Base-by-base conservation (phyloP, 768 basidiomycete species). In the Sarcodon aspratus region DNA sequence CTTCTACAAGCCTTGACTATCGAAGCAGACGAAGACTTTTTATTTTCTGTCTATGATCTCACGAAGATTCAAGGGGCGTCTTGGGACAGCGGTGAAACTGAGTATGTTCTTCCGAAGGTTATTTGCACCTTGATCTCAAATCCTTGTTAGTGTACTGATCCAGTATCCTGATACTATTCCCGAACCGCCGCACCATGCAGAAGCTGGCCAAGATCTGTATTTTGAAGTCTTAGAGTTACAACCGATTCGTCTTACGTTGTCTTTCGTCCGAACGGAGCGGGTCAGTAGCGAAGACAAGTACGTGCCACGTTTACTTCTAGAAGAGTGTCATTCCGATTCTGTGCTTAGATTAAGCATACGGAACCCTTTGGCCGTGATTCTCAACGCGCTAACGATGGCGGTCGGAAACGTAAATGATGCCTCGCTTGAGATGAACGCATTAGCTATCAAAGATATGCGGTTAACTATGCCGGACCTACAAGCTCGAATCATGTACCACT, bases 331-430 rank as follows among this genome's bases (percentile, higher is more conserved):
- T 35, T 17, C 0, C 3, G n/a, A 6, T 15, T 27, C 47, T 43
- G n/a, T 11, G 33, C 6, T 3, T 46, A 87, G 85, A 64, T 66
- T 86, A 52, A 82, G 79, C 63, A 75, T 85, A 44, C 81, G 85
- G 44, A 98, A 97, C 59, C 96, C 96, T 2, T 66, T 97, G 50
- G 91, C 93, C 45, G 88, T 96, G 42, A 81, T 94, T 33, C 70
- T 99, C 50, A 96, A 98, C 59, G 93, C 92, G 1, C 67, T 99
- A 40, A 93, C 94, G 0, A 97, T 98, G 93, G 84, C 95, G 0
- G 72, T 98, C 21, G 96, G 96, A 7, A 99, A 98, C 58, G 78
- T 98, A 67, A 96, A 98, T 55, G 92, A 93, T 59, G 94, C 96
- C 0, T 88, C 90, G 13, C 75, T 99, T 40, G 88, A 89, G 55